A percentile compares a stretch with the other conserved stretches of the same genome.
Evolutionary conservation across 2,329 filamentous ascomycete species (phyloP).

Genomic region (Aspergillus awamori): DNA sequence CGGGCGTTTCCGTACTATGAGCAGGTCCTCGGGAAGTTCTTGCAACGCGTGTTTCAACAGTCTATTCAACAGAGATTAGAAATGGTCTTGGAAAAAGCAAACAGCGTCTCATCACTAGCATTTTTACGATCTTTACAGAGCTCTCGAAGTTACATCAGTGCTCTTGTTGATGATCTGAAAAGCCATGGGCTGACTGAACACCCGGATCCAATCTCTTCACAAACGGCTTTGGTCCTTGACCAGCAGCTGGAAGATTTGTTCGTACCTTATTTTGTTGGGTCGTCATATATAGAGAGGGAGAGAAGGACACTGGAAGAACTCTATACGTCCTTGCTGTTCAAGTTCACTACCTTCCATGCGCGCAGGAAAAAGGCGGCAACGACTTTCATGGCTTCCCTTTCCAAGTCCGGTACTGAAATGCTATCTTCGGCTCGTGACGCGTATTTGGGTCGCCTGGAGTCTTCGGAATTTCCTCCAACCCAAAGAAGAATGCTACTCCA

Average conservation of each 20-base stretch:
- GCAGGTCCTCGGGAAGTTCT: conserved; percentile 86
- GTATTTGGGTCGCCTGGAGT: conserved; percentile 86
- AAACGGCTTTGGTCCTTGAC: conserved; percentile 74
- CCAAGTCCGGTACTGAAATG: conserved; percentile 86
- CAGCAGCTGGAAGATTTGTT: conserved; percentile 68
- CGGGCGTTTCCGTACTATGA: conserved; percentile 96
- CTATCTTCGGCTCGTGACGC: conserved; percentile 86
- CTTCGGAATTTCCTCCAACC: conserved; percentile 81
- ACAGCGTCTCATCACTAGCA: conserved; percentile 85
- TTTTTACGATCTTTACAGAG: conserved; percentile 90
- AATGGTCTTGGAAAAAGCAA: conserved; percentile 93
- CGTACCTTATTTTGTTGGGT: conserved; percentile 66
- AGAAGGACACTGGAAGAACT: conserved; percentile 73
- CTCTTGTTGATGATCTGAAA: conserved; percentile 89
- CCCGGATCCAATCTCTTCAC: conserved; percentile 84
- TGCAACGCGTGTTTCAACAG: conserved; percentile 96
- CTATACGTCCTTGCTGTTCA: conserved; percentile 91
- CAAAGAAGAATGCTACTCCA: conserved; percentile 89
- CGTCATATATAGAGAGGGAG: conserved; percentile 67
- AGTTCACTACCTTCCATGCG: conserved; percentile 89
- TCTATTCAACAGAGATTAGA: conserved; percentile 95
- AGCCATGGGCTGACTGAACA: conserved; percentile 92
- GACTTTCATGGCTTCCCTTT: conserved; percentile 88
- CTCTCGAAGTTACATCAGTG: conserved; percentile 83
- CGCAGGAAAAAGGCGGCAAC: conserved; percentile 81